Evolutionary conservation across 345 rosid species (phyloP).

Genomic region (Cardamine resedifolia): DNA sequence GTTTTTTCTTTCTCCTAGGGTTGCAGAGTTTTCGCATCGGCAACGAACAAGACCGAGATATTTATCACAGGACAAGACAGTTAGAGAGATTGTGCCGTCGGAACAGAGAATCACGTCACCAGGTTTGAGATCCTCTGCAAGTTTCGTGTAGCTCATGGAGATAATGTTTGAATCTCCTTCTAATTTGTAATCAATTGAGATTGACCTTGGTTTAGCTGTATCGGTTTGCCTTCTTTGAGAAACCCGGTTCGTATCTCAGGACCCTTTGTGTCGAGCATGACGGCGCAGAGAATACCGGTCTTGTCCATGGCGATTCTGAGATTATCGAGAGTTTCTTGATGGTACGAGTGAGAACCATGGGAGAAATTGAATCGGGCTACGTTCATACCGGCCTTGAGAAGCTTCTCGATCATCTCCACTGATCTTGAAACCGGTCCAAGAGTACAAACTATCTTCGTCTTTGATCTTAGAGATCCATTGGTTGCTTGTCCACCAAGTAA

Average conservation of each 20-base stretch:
- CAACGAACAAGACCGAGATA: constrained; percentile 61
- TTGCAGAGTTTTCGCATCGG: constrained; percentile 70
- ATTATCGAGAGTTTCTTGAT: constrained; percentile 80
- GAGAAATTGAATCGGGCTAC: constrained; percentile 89
- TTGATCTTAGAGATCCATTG: constrained; percentile 8
- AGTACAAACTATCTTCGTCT: constrained; percentile 90
- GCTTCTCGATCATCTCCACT: constrained; percentile 83
- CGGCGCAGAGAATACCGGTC: constrained; percentile 49
- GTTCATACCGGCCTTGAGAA: constrained; percentile 91
- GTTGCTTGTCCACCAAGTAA: constrained; percentile 3
- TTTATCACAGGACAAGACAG: constrained; percentile 60
- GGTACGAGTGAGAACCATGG: constrained; percentile 85
- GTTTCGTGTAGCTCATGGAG: constrained; percentile 78
- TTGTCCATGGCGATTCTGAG: constrained; percentile 75
- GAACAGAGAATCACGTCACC: constrained; percentile 65
- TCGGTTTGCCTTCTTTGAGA: constrained; percentile 47
- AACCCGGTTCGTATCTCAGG: constrained; percentile 63
- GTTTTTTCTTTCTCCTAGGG: constrained; percentile 76
- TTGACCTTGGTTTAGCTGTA: constrained; percentile 51
- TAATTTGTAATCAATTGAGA: constrained; percentile 35
- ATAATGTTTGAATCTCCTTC: constrained; percentile 53
- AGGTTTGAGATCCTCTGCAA: constrained; percentile 61
- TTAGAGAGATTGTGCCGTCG: constrained; percentile 66
- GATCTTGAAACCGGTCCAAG: constrained; percentile 82
- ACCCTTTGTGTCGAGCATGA: constrained; percentile 81